These are phyloP conservation scores for Millerozyma miso DNA, from an alignment of 805 yeast genomes.

Conservation along the genomic window DNA sequence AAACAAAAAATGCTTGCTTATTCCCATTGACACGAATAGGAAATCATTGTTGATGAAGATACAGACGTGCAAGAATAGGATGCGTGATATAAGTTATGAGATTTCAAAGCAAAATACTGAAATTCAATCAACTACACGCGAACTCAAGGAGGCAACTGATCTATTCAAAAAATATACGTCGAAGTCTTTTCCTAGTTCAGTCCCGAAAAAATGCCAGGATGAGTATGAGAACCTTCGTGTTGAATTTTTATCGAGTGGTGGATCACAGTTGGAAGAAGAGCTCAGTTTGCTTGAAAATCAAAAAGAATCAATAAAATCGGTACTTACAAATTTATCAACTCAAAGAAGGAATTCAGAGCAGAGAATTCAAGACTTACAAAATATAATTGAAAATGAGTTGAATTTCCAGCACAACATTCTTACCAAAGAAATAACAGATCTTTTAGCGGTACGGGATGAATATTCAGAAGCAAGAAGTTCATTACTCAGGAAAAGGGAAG, in stretches of 20 bases:
- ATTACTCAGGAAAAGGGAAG: conserved; percentile 33
- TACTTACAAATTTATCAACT: conserved; percentile 18
- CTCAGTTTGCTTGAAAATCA: conserved; percentile 39
- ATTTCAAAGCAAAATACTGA: conserved; percentile 35
- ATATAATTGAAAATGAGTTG: conserved; percentile 29
- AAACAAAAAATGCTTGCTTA: conserved; percentile 42
- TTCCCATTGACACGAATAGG: conserved; percentile 61
- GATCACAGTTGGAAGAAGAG: conserved; percentile 54
- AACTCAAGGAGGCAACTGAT: conserved; percentile 41
- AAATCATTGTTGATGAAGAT: conserved; percentile 46
- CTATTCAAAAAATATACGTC: conserved; percentile 29
- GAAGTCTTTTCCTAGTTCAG: conserved; percentile 12
- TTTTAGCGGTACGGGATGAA: conserved; percentile 24
- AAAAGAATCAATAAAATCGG: conserved; percentile 36
- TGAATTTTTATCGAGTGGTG: conserved; percentile 49
- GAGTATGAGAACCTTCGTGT: conserved; percentile 60
- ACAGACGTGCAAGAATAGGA: conserved; percentile 41
- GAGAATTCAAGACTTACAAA: conserved; percentile 38
- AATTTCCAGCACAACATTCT: conserved; percentile 29
- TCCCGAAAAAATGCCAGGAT: conserved; percentile 17
- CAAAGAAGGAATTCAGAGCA: conserved; percentile 35
- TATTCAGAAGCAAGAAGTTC: conserved; percentile 20
- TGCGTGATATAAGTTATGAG: conserved; percentile 50
- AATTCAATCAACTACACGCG: conserved; percentile 25
- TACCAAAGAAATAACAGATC: conserved; percentile 25